A percentile compares a stretch with the other conserved stretches of the same genome.
Evolutionary conservation across 2,329 filamentous ascomycete species (phyloP).

Genomic region (Neophaeococcomyces aloes): DNA sequence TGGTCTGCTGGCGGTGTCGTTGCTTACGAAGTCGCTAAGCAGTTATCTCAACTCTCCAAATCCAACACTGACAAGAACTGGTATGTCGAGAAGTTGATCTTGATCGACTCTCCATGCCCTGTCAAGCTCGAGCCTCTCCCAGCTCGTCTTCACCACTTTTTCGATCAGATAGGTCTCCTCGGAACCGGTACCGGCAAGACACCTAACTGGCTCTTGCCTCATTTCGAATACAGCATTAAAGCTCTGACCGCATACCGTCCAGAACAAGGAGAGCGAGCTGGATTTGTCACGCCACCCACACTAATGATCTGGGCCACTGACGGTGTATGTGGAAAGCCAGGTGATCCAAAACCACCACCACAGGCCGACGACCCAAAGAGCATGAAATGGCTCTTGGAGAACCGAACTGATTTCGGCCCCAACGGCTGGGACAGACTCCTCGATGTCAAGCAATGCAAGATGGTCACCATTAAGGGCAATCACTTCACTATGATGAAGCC

Average conservation of each 20-base stretch:
- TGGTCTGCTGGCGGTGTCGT: slow-evolving; percentile 31
- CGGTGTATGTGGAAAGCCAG: slow-evolving; percentile 36
- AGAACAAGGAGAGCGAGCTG: slow-evolving; percentile 19
- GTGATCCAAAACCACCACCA: slow-evolving; percentile 31
- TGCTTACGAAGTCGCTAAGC: slow-evolving; percentile 28
- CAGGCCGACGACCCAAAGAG: slow-evolving; percentile 36
- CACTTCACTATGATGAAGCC: slow-evolving; percentile 34
- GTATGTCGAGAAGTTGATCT: slow-evolving; percentile 46
- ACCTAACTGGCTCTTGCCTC: slow-evolving; percentile 41
- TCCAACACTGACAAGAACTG: slow-evolving; percentile 21
- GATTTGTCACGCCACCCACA: slow-evolving; percentile 32
- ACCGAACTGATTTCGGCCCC: slow-evolving; percentile 37
- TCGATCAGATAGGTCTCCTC: slow-evolving; percentile 38
- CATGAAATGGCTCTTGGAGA: slow-evolving; percentile 41
- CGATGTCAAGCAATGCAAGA: slow-evolving; percentile 27
- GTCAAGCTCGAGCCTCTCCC: slow-evolving; percentile 59
- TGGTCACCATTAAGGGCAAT: slow-evolving; percentile 27
- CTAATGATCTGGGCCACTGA: slow-evolving; percentile 40
- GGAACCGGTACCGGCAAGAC: slow-evolving; percentile 34
- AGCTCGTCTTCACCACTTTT: slow-evolving; percentile 40
- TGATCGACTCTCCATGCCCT: slow-evolving; percentile 56
- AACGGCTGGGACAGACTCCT: slow-evolving; percentile 40
- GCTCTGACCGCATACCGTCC: slow-evolving; percentile 36
- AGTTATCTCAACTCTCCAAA: slow-evolving; percentile 20
- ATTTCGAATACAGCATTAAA: slow-evolving; percentile 42